Percentiles rank a stretch among this genome's conserved stretches.
Conservation (phyloP, 305 asterid species). For the Fraxinus baroniana region DNA sequence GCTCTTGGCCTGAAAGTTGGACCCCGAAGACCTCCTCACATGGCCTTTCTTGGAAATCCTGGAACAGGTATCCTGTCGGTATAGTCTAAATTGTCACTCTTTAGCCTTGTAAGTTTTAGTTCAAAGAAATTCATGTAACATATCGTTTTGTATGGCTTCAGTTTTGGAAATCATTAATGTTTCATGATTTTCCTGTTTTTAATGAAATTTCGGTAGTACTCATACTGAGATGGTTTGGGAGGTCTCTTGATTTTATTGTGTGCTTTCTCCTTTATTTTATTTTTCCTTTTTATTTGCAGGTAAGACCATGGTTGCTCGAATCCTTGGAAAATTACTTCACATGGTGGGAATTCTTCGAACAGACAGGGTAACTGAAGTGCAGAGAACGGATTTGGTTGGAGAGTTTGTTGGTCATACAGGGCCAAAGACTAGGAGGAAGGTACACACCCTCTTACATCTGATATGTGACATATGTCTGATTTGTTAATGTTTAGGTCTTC, state of each 20-base stretch:
- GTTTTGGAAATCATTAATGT: neutral
- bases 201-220: constrained; percentile 1
- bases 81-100: constrained; percentile 8
- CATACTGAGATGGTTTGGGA: neutral
- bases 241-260: constrained; percentile 13
- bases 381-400: constrained; percentile 92
- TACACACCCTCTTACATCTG: constrained; percentile 6
- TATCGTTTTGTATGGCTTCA: neutral
- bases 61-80: constrained; percentile 66
- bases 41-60: constrained; percentile 98
- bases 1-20: constrained; percentile 92
- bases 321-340: constrained; percentile 81
- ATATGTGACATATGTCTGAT: neutral
- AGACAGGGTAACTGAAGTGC: constrained; percentile 83
- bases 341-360: constrained; percentile 87
- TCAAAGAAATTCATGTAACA: neutral
- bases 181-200: neutral
- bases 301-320: constrained; percentile 88
- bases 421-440: constrained; percentile 87
- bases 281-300: constrained; percentile 39
- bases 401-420: constrained; percentile 94
- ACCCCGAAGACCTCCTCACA: constrained; percentile 89
- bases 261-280: neutral
- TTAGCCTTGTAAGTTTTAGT: neutral
- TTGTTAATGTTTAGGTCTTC: neutral